phyloP scores from a whole-genome alignment of 306 rosid genomes.

The Delonix regia region DNA sequence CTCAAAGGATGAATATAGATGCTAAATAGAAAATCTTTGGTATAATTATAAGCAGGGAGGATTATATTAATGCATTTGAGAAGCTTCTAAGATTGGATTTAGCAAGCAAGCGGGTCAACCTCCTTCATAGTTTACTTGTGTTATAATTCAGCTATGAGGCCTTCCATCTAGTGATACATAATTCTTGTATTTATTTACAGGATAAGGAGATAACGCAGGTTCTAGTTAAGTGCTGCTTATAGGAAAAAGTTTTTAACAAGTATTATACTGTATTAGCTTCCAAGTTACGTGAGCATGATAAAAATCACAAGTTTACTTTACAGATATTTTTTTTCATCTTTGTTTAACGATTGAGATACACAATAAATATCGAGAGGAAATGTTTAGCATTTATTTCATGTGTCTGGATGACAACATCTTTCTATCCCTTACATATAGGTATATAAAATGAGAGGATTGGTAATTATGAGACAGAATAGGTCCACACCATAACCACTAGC shows the following conservation, averaged over 20 bases:
- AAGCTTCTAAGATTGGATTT: constrained; percentile 90
- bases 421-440: background rate
- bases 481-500: too few relatives aligned
- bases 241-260: constrained; percentile 90
- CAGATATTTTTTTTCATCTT: constrained; percentile 60
- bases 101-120: constrained; percentile 78
- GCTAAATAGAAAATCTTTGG: constrained; percentile 87
- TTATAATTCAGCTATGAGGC: background rate
- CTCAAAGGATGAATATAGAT: constrained; percentile 95
- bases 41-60: constrained; percentile 91
- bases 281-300: constrained; percentile 90
- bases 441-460: too few relatives aligned
- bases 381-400: background rate
- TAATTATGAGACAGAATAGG: too few relatives aligned
- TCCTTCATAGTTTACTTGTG: constrained; percentile 12
- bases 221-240: constrained; percentile 90
- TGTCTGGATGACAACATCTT: background rate
- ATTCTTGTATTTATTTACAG: constrained; percentile 44
- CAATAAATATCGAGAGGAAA: background rate
- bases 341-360: constrained; percentile 4
- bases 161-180: background rate
- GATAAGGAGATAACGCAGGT: constrained; percentile 90
- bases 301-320: constrained; percentile 90
- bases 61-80: constrained; percentile 89
- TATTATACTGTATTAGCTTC: constrained; percentile 83